Evolutionary conservation across 768 basidiomycete genomes (phyloP), one percentile per base, ranked within the genome.

Genomic region (Calvatia gigantea): DNA sequence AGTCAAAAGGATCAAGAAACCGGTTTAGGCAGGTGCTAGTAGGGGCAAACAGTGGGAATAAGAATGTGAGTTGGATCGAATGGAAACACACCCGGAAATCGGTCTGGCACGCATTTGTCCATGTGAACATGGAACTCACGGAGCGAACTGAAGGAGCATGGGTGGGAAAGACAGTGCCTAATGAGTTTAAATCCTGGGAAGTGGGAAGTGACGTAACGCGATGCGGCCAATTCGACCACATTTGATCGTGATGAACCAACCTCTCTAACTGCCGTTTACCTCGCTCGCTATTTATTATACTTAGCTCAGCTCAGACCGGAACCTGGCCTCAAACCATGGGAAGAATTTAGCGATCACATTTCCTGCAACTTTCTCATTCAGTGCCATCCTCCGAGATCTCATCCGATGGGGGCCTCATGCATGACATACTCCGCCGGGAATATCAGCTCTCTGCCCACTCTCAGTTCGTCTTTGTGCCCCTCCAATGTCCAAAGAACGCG

Each of bases 111-210:
- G 27, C 12, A n/a, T n/a, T 32, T 23, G 19, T 7, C 21, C 52
- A 45, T 54, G 52, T 15, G 52, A 54, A 45, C 7, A 32, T 32
- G 39, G 4, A 37, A 45, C 43, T 28, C 52, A 54, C 43, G 52
- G 25, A 54, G 17, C 25, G 37, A 46, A 6, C 6, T 27, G 38
- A 4, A 27, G 28, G 31, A 3, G 38, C 35, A 28, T 38, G 38
- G 27, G 54, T 56, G 54, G 42, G 47, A 56, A 48, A 23, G 28
- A n/a, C 28, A 32, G 39, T 32, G 25, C 37, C 38, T 25, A 49
- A 49, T 41, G 27, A 48, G 28, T 25, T 45, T 14, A n/a, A 28
- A 42, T 42, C 23, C 9, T 17, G n/a, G 37, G 5, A 42, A 23
- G 41, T 25, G 12, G 44, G 23, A n/a, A 27, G 39, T 51, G 50